Conservation (phyloP, 257 asterid species). For the Echium plantagineum region DNA sequence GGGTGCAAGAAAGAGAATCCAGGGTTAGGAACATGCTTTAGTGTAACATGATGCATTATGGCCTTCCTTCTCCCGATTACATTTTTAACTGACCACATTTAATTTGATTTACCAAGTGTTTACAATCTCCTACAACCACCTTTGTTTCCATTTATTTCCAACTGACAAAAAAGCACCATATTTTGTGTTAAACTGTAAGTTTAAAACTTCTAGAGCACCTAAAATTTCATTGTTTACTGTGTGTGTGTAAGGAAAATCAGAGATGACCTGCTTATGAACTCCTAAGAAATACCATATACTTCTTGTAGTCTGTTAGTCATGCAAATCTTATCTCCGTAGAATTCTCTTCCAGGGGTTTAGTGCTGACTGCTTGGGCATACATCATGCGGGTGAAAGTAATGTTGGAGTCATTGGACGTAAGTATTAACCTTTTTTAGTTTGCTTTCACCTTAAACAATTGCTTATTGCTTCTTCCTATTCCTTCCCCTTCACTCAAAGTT, state of each 20-base stretch:
- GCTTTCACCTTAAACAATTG: neutral
- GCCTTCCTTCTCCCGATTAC: neutral
- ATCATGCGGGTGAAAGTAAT: constrained; percentile 15
- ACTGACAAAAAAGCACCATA: neutral
- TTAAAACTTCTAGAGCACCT: neutral
- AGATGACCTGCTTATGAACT: neutral
- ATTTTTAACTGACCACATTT: too few species aligned
- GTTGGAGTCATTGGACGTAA: constrained; percentile 71
- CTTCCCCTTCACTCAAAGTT: neutral
- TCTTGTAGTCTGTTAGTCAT: neutral
- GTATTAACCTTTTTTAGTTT: constrained; percentile 17
- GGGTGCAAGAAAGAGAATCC: neutral
- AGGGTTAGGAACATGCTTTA: neutral
- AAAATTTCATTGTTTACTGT: too few species aligned
- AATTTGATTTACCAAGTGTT: too few species aligned
- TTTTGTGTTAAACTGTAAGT: neutral
- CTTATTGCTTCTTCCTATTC: neutral
- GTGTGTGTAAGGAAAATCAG: too few species aligned
- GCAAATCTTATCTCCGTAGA: neutral
- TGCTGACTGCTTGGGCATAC: constrained; percentile 42
- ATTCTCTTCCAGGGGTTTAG: constrained; percentile 42
- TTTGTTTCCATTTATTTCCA: neutral
- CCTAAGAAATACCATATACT: neutral
- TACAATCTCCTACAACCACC: neutral
- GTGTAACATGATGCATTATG: neutral